These are phyloP conservation scores for Corynascus novoguineensis DNA, from an alignment of 495 filamentous ascomycete genomes.

Conservation along the genomic window DNA sequence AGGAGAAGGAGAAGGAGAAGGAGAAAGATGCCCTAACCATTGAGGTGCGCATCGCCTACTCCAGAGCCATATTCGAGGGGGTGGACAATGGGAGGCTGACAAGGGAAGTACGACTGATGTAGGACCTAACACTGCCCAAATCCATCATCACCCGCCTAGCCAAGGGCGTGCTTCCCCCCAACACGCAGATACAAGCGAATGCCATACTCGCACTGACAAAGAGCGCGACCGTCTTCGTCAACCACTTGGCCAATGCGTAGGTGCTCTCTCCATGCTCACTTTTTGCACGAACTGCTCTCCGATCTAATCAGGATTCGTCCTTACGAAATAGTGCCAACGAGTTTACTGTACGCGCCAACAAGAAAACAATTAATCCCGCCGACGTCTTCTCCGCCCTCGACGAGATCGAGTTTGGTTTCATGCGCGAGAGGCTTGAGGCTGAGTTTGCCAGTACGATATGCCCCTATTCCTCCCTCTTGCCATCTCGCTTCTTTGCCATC, in stretches of 20 bases:
- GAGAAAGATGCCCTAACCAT: constrained; percentile 36
- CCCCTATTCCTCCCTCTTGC: neutral
- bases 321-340: constrained; percentile 66
- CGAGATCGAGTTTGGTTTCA: constrained; percentile 76
- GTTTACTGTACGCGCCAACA: constrained; percentile 54
- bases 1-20: constrained; percentile 21
- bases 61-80: no score
- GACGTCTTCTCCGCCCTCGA: constrained; percentile 80
- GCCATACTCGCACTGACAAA: constrained; percentile 87
- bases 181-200: constrained; percentile 91
- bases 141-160: constrained; percentile 90
- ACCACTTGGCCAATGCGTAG: constrained; percentile 78
- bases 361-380: constrained; percentile 78
- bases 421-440: constrained; percentile 58
- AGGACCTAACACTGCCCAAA: constrained; percentile 90
- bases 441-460: constrained; percentile 52
- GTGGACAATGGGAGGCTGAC: neutral
- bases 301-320: neutral
- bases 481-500: no score
- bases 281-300: neutral
- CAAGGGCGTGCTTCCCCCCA: constrained; percentile 93
- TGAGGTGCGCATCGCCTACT: constrained; percentile 28
- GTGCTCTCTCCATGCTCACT: constrained; percentile 21
- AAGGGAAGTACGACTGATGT: neutral
- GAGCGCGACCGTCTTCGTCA: constrained; percentile 90